Evolutionary conservation across 78 protist genomes (phyloP).

Genomic region (Cyanophora paradoxa): DNA sequence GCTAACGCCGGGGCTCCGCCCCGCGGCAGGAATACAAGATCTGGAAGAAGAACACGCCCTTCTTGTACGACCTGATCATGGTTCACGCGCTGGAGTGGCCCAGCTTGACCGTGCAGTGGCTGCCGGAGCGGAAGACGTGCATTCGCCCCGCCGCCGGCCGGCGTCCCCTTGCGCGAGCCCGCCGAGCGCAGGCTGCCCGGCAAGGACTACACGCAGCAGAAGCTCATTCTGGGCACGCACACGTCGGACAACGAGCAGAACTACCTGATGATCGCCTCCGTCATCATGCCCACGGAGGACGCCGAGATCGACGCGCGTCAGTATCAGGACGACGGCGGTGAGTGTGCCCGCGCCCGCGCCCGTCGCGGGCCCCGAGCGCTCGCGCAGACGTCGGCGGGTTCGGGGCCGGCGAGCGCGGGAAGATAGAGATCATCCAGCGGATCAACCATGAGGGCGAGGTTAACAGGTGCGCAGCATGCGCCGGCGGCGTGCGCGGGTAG

Average conservation of each 20-base stretch:
- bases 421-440: conserved; percentile 49
- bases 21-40: conserved; percentile 42
- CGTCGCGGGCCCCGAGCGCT: background rate
- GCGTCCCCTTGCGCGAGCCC: no score
- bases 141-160: background rate
- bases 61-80: conserved; percentile 83
- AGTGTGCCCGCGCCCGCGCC: background rate
- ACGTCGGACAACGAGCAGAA: conserved; percentile 87
- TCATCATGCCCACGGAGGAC: conserved; percentile 72
- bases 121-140: conserved; percentile 50
- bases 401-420: conserved; percentile 28
- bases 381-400: conserved; percentile 54
- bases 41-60: conserved; percentile 95
- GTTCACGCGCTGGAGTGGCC: conserved; percentile 94
- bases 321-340: conserved; percentile 63
- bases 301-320: conserved; percentile 53
- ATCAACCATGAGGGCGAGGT: conserved; percentile 90
- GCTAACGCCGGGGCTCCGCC: no score
- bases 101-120: conserved; percentile 79
- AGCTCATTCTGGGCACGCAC: conserved; percentile 88
- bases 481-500: background rate
- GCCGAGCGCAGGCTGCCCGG: background rate
- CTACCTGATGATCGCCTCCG: conserved; percentile 75
- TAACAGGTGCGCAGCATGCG: conserved; percentile 34
- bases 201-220: conserved; percentile 53